A percentile compares a stretch with the other conserved stretches of the same genome.
phyloP scores from a whole-genome alignment of 2,329 filamentous ascomycete species.

The Botrytis aclada region DNA sequence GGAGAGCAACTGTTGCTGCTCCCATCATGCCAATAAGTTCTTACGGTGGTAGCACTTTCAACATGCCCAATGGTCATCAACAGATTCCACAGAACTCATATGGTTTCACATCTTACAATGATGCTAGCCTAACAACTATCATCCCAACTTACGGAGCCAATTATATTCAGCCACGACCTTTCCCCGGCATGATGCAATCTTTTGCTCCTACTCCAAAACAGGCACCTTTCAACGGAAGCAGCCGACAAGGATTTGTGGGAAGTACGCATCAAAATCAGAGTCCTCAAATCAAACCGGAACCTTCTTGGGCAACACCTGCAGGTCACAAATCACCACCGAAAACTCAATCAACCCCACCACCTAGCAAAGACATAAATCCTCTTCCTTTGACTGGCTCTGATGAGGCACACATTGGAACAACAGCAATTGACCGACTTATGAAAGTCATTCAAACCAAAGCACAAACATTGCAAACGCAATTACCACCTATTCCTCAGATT shows the following conservation, averaged over 20 bases:
- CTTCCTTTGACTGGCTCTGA: conserved; percentile 17
- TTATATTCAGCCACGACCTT: conserved; percentile 35
- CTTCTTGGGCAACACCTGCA: conserved; percentile 26
- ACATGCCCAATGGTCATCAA: conserved; percentile 41
- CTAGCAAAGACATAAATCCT: conserved; percentile 21
- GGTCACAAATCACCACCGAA: not conserved
- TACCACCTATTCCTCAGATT: conserved; percentile 25
- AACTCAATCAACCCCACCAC: not conserved
- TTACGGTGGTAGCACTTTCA: conserved; percentile 46
- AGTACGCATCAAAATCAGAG: conserved; percentile 37
- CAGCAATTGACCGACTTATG: conserved; percentile 84
- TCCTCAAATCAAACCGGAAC: conserved; percentile 41
- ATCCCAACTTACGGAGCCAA: conserved; percentile 33
- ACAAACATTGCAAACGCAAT: conserved; percentile 39
- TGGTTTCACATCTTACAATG: conserved; percentile 41
- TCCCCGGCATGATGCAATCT: conserved; percentile 36
- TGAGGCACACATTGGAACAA: conserved; percentile 63
- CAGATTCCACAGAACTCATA: conserved; percentile 41
- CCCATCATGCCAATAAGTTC: conserved; percentile 44
- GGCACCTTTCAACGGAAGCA: conserved; percentile 36
- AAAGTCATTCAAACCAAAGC: conserved; percentile 75
- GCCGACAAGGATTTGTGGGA: conserved; percentile 36
- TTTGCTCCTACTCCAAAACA: conserved; percentile 22
- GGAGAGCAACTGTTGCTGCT: conserved; percentile 45
- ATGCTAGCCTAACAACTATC: conserved; percentile 33